Evolutionary conservation across 805 yeast species (phyloP), one percentile per base, ranked within the genome.

Genomic region (Candida adriatica): DNA sequence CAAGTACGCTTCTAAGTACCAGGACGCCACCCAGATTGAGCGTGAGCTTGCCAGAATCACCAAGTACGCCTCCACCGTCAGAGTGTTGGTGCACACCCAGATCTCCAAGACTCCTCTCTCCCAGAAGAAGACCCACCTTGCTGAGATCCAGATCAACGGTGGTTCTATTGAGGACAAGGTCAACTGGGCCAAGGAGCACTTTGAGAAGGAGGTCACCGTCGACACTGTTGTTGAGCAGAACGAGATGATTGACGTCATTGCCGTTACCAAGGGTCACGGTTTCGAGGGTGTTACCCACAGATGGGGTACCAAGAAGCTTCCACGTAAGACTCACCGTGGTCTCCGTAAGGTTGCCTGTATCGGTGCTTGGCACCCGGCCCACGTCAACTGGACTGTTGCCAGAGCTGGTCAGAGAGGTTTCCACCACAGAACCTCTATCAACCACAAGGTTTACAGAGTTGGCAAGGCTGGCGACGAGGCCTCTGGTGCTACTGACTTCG

Each of bases 321-420:
- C 99, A 74, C 87, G 99, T 79, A 92, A 92, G 94, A 92, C 99
- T 69, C 99, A 92, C 74, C 88, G 97, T 84, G 99, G 99, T 90
- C 77, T 90, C 68, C 87, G 99, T 82, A 92, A 92, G 86, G 99
- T 92, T 73, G 99, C 98, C 65, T 92, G 99, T 86, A 92, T 92
- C 64, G 99, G 99, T 81, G 96, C 99, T 66, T 92, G 99, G 99
- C 98, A 92, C 78, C 99, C 99, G 70, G 81, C 95, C 76, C 95
- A 87, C 79, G 99, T 92, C 68, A 75, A 79, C 72, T 90, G 95
- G 95, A 85, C 97, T 64, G 99, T 92, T 71, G 97, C 98, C 61
- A 86, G 99, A 74, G 96, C 98, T 63, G 99, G 99, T 90, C 98
- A 92, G 79, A 85, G 80, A 76, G 99, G 99, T 85, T 92, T 83